Evolutionary conservation across 2,329 filamentous ascomycete species (phyloP).

Genomic region (Ramichloridium luteum): DNA sequence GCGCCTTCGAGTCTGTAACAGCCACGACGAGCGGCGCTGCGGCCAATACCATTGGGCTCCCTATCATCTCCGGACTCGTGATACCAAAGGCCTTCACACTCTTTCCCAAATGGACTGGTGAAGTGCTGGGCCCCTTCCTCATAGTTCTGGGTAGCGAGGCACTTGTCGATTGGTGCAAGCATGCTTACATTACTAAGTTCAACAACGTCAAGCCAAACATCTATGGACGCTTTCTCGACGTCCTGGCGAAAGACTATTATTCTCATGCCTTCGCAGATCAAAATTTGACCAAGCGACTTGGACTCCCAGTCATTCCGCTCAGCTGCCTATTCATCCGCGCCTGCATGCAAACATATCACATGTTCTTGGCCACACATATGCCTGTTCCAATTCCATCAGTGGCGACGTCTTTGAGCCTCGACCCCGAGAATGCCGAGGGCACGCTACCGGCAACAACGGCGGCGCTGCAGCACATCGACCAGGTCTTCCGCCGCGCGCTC

Average conservation of each 20-base stretch:
- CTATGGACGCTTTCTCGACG: conserved; percentile 81
- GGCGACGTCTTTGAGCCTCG: conserved; percentile 53
- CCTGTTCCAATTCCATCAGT: conserved; percentile 58
- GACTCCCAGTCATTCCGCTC: conserved; percentile 80
- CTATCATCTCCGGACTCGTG: conserved; percentile 53
- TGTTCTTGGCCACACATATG: conserved; percentile 85
- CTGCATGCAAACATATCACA: conserved; percentile 90
- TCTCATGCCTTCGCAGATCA: conserved; percentile 88
- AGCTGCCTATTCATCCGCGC: conserved; percentile 93
- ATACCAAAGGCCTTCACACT: conserved; percentile 85
- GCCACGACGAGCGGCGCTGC: conserved; percentile 18
- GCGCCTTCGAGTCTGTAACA: conserved; percentile 11
- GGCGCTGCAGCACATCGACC: conserved; percentile 67
- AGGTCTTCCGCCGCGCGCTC: conserved; percentile 62
- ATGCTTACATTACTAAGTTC: conserved; percentile 96
- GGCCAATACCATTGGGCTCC: conserved; percentile 36
- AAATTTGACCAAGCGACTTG: conserved; percentile 77
- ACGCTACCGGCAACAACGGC: conserved; percentile 62
- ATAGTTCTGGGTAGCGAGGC: conserved; percentile 94
- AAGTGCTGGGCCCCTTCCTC: conserved; percentile 84
- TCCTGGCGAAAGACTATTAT: conserved; percentile 95
- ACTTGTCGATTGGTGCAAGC: conserved; percentile 92
- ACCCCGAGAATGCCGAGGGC: conserved; percentile 28
- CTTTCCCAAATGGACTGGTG: conserved; percentile 73
- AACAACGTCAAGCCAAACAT: conserved; percentile 90